Percentiles rank a stretch among this genome's conserved stretches.
phyloP scores from a whole-genome alignment of 2,329 filamentous ascomycete species.

The Arthrobotrys pseudoclavata region DNA sequence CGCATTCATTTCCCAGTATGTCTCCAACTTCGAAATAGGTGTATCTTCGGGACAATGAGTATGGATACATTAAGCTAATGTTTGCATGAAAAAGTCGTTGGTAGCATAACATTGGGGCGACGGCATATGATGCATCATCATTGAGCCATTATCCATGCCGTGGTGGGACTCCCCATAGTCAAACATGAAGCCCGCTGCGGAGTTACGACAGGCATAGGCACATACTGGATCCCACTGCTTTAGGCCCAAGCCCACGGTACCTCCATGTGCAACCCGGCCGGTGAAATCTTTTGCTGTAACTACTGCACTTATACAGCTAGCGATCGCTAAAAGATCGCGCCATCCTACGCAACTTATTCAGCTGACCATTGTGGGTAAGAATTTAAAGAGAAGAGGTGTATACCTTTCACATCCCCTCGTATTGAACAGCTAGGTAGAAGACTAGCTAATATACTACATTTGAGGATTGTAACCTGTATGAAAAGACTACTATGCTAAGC shows the following conservation, averaged over 20 bases:
- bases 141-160: background rate
- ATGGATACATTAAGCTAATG: slow-evolving; percentile 64
- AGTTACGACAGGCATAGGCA: slow-evolving; percentile 28
- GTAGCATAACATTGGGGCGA: slow-evolving; percentile 27
- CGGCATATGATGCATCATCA: slow-evolving; percentile 32
- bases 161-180: slow-evolving; percentile 6
- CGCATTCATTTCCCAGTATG: slow-evolving; percentile 31
- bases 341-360: no score
- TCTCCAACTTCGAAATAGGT: slow-evolving; percentile 58
- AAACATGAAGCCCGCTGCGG: slow-evolving; percentile 20
- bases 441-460: no score
- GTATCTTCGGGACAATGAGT: slow-evolving; percentile 61
- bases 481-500: no score
- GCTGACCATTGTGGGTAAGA: no score
- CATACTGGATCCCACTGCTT: slow-evolving; percentile 28
- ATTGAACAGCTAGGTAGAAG: no score
- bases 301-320: no score
- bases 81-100: slow-evolving; percentile 34
- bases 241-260: slow-evolving; percentile 15
- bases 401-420: no score
- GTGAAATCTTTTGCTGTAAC: slow-evolving; percentile 18
- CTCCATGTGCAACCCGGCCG: slow-evolving; percentile 24
- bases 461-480: no score
- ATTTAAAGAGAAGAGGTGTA: background rate
- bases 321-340: background rate